These are phyloP conservation scores for Stephania cephalantha DNA, from an alignment of 164 flowering plant genomes.

Conservation along the genomic window DNA sequence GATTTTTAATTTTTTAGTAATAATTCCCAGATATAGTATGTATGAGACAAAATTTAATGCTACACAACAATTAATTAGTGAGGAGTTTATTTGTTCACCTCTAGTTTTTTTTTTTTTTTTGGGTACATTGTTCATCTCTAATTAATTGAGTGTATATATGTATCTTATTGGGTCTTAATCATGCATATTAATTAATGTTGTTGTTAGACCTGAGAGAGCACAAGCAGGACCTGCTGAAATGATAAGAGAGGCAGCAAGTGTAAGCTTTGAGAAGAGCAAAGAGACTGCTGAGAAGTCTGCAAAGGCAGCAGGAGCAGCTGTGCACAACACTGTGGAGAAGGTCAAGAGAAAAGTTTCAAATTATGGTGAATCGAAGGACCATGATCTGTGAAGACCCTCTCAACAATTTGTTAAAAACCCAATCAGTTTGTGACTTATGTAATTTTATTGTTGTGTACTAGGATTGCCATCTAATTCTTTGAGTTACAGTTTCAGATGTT, in stretches of 20 bases:
- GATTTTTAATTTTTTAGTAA: too few relatives aligned
- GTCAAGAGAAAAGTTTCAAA: constrained; percentile 12
- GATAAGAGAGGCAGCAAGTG: constrained; percentile 10
- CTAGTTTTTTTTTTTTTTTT: background rate
- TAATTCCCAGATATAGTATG: too few relatives aligned
- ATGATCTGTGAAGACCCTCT: background rate
- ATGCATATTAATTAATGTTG: background rate
- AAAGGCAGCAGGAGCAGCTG: constrained; percentile 14
- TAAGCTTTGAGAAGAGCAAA: constrained; percentile 13
- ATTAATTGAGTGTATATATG: too few relatives aligned
- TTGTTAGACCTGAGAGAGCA: background rate
- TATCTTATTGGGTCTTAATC: background rate
- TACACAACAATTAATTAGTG: too few relatives aligned
- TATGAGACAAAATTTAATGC: too few relatives aligned
- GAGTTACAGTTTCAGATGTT: background rate
- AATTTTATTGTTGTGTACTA: background rate
- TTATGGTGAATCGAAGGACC: background rate
- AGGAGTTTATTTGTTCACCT: too few relatives aligned
- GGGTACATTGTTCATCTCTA: background rate
- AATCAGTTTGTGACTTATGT: background rate
- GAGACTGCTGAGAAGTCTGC: constrained; percentile 12
- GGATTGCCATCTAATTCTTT: background rate
- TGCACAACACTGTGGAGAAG: constrained; percentile 11
- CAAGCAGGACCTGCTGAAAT: constrained; percentile 2
- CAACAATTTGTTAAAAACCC: background rate